Percentiles rank a stretch among this genome's conserved stretches.
Evolutionary conservation across 331 rosid genomes (phyloP).

Genomic region (Pyrus hybrid): DNA sequence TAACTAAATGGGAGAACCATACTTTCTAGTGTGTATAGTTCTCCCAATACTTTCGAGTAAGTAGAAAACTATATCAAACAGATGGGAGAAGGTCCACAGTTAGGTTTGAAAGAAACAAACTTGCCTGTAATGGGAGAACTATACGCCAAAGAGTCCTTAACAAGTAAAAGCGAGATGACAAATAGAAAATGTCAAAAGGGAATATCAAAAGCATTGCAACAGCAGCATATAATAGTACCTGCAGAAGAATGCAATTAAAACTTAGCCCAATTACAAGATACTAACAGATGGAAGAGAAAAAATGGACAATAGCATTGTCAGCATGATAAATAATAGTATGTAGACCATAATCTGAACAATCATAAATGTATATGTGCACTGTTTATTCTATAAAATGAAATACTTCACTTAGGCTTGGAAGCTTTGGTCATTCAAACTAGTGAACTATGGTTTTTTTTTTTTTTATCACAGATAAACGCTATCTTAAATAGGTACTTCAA

Average conservation of each 20-base stretch:
- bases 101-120: slow-evolving; percentile 23
- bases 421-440: not conserved
- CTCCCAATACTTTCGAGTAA: not conserved
- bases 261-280: slow-evolving; percentile 18
- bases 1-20: not conserved
- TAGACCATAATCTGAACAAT: not conserved
- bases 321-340: not conserved
- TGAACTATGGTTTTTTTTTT: too few relatives aligned
- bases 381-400: not conserved
- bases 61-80: not conserved
- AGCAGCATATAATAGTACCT: slow-evolving; percentile 89
- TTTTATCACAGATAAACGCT: not conserved
- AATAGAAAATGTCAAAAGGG: slow-evolving; percentile 90
- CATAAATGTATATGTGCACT: not conserved
- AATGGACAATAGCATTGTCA: slow-evolving; percentile 1
- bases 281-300: slow-evolving; percentile 10
- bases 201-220: slow-evolving; percentile 70
- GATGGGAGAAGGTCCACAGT: not conserved
- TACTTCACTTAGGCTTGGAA: not conserved
- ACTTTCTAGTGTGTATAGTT: not conserved
- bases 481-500: not conserved
- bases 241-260: slow-evolving; percentile 35
- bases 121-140: slow-evolving; percentile 87
- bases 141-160: slow-evolving; percentile 89
- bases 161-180: slow-evolving; percentile 84